Percentiles rank a stretch among this genome's conserved stretches.
Evolutionary conservation across 2,329 filamentous ascomycete genomes (phyloP).

Genomic region (Penicillium sp.): DNA sequence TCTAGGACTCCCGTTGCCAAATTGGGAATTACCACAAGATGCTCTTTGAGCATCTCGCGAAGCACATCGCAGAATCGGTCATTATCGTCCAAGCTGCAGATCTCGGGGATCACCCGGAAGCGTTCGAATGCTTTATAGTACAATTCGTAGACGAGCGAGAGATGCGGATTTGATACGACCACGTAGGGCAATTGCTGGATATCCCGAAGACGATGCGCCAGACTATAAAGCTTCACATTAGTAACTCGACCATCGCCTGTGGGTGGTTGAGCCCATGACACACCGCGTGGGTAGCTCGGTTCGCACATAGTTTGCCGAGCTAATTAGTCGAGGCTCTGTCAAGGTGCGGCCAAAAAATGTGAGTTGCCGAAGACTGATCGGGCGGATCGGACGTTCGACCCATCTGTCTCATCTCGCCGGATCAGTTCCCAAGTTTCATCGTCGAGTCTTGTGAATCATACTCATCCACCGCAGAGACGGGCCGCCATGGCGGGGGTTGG

Average conservation of each 20-base stretch:
- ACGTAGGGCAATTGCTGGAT: conserved; percentile 96
- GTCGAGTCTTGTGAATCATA: conserved; percentile 31
- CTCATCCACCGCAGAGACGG: conserved; percentile 56
- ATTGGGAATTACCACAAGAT: conserved; percentile 88
- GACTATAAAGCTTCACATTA: conserved; percentile 44
- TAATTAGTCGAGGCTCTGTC: conserved; percentile 81
- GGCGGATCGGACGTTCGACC: conserved; percentile 84
- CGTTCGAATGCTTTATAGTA: conserved; percentile 96
- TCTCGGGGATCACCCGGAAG: conserved; percentile 75
- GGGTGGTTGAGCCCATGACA: conserved; percentile 12
- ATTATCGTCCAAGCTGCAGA: conserved; percentile 83
- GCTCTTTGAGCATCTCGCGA: conserved; percentile 71
- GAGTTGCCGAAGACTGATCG: conserved; percentile 92
- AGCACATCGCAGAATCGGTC: conserved; percentile 78
- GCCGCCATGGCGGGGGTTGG: conserved; percentile 52
- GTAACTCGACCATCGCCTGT: not conserved
- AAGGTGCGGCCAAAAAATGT: conserved; percentile 95
- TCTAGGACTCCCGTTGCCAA: conserved; percentile 91
- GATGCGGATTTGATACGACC: conserved; percentile 89
- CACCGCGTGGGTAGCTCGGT: conserved; percentile 84
- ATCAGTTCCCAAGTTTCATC: conserved; percentile 11
- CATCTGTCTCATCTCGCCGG: conserved; percentile 54
- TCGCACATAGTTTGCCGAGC: conserved; percentile 95
- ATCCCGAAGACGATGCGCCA: conserved; percentile 90
- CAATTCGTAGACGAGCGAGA: conserved; percentile 90